Base-by-base conservation (phyloP, 1,284 basidiomycete species). In the Sphagnurus paluster region DNA sequence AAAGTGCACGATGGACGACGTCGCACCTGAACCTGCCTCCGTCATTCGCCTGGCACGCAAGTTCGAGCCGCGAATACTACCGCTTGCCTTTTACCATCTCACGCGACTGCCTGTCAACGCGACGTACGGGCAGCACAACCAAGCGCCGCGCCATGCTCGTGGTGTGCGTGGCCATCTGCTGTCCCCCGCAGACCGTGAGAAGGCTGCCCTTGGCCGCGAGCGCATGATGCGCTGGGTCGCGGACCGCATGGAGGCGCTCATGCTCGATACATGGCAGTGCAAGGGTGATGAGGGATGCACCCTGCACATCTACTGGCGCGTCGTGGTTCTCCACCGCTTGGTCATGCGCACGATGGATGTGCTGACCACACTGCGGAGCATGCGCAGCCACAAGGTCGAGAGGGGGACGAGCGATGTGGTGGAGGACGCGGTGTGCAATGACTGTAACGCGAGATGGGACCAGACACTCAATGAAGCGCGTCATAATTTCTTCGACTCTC, bases 41-140 rank as follows among this genome's bases (percentile, higher is more conserved):
- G 56, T 58, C 40, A 58, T 58, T 34, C 55, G 57, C 39, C 55
- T 58, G 10, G 53, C 57, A 13, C 55, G 55, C 30, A 50, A 51
- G 44, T 58, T 56, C 39, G 53, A 58, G 41, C 52, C 55, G 14
- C 32, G 37, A 11, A 44, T 58, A 40, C 42, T 56, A 37, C 49
- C 53, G 25, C 26, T 50, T 24, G 55, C 53, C 21, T 58, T 58
- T 36, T 58, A 57, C 41, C 57, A 58, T 37, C 53, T 58, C 25
- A 48, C 57, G 2, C 53, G 56, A 21, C 53, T 58, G 3, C 53
- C 56, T 8, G 44, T 55, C 20, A 58, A 56, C 21, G 53, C 56
- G 8, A 49, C 49, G 3, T 58, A 58, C 26, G 50, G 53, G 17
- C 56, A 53, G 14, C 47, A 54, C 23, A 52, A 44, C 3, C 50